These are phyloP conservation scores for Pichia paraexigua DNA, from an alignment of 805 yeast genomes.

Conservation along the genomic window DNA sequence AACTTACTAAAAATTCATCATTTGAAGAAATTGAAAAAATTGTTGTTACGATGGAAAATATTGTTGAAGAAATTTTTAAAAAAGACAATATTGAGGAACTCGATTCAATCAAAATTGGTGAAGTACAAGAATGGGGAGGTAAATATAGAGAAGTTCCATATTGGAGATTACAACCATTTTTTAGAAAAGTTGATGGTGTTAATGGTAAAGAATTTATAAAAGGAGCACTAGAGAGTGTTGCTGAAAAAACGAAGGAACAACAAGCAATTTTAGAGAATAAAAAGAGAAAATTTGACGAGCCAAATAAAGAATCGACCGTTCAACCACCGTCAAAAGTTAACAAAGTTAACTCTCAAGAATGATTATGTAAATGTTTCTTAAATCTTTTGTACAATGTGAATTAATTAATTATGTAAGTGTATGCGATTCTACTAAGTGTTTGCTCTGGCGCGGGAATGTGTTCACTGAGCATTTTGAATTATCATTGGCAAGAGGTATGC, in stretches of 20 bases:
- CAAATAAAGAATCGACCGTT: neutral
- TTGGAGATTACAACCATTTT: slow-evolving; percentile 96
- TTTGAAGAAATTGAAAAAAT: slow-evolving; percentile 43
- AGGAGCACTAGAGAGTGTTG: slow-evolving; percentile 8
- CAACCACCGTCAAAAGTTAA: neutral
- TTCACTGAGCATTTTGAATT: no score
- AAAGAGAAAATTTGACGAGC: slow-evolving; percentile 10
- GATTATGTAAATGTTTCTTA: neutral
- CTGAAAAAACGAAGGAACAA: slow-evolving; percentile 12
- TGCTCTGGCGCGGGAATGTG: no score
- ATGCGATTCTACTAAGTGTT: no score
- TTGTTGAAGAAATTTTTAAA: slow-evolving; percentile 50
- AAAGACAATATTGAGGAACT: slow-evolving; percentile 43
- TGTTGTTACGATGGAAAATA: slow-evolving; percentile 58
- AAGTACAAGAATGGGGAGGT: slow-evolving; percentile 67
- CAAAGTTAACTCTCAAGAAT: slow-evolving; percentile 1
- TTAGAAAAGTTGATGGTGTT: slow-evolving; percentile 81
- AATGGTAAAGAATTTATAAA: slow-evolving; percentile 36
- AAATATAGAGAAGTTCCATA: slow-evolving; percentile 74
- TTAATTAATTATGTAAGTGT: neutral
- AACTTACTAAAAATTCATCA: slow-evolving; percentile 29
- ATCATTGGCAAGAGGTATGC: no score
- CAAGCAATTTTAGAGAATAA: slow-evolving; percentile 1
- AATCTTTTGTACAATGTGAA: neutral
- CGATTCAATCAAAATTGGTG: slow-evolving; percentile 52